Base-by-base conservation (phyloP, 148 eudicot species). In the Fallopia convolvulus region DNA sequence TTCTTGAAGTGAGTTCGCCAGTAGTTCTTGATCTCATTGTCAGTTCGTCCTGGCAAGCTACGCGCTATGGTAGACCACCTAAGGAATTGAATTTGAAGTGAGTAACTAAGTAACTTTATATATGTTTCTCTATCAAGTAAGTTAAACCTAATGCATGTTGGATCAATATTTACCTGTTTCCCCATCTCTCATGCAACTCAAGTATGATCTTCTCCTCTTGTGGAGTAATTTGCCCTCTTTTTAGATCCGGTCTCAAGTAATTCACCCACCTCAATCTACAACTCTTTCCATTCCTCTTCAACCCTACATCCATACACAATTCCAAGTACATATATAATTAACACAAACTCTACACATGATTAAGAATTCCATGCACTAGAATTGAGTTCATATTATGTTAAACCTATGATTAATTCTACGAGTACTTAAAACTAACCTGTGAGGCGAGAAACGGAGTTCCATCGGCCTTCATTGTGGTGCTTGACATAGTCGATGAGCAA, bases 1-100 rank as follows among this genome's bases (percentile, higher is more conserved):
- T 91, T 91, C 82, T 89, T 91, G 83, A 91, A 91, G 84, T 91
- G 97, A 30, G 97, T 91, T 70, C 97, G 84, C 97, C 97, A 91
- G 40, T 89, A 91, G 80, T 91, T 91, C 81, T 91, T 91, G 52
- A 91, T 91, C 49, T 91, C 97, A 33, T 91, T 91, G 65, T 91
- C 97, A 0, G 97, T 91, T 86, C 97, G 82, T 78, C 97, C 97
- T 0, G 93, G 93, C 74, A 91, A 83, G 76, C 89, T 88, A 74
- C 93, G 82, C 10, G 97, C 97, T 79, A 91, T 89, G 6, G 91
- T 89, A 39, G 97, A 91, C 97, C 97, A 91, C 82, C 97, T 91
- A 72, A 13, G 60, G 8, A 23, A 9, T 36, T 17, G 8, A 23
- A 9, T 36, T 17, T 47, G 13, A 18, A 5, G 23, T 42, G n/a